Base-by-base conservation (phyloP, 164 flowering plant species). In the Chimonanthus praecox region DNA sequence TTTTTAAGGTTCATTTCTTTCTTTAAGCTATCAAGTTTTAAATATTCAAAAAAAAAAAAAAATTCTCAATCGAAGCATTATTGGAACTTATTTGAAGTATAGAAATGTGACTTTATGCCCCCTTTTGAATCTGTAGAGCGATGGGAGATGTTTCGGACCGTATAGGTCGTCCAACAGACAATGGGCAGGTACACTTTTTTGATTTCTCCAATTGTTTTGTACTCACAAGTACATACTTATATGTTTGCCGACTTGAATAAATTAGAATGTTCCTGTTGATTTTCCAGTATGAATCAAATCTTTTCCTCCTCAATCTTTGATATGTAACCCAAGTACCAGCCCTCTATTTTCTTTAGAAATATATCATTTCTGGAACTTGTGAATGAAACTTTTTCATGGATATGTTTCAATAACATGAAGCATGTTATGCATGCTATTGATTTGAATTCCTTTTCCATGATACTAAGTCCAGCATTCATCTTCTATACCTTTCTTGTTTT, bases 111-210 rank as follows among this genome's bases (percentile, higher is more conserved):
- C 33, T 33, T 33, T 33, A 33, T 33, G 60, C 48, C 62, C n/a
- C 60, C 62, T 76, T 47, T 58, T 8, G 48, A 58, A 45, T 58
- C 20, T 80, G 77, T 77, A 94, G 98, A 78, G 91, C 98, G 71
- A 90, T 89, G 94, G 99, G 99, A 6, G 99, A 96, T 86, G 98
- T 96, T 60, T 92, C 98, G 5, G 99, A 95, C 81, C 94, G 98
- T 64, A 93, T 93, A 67, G 99, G 98, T 33, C 94, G 97, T 47
- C 98, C 99, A 44, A 93, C 99, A 18, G 99, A 95, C 80, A 90
- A 90, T 84, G 99, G 99, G 8, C 99, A 96, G 97, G 99, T 95
- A 83, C 51, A 18, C 11, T 10, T 65, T 44, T 21, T 65, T 11
- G 11, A 8, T 9, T 58, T 49, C 45, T 9, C 13, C 9, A 18